A percentile compares a stretch with the other conserved stretches of the same genome.
Conservation (phyloP, 352 stramenopile genomes). For the Globisporangium barbulae region DNA sequence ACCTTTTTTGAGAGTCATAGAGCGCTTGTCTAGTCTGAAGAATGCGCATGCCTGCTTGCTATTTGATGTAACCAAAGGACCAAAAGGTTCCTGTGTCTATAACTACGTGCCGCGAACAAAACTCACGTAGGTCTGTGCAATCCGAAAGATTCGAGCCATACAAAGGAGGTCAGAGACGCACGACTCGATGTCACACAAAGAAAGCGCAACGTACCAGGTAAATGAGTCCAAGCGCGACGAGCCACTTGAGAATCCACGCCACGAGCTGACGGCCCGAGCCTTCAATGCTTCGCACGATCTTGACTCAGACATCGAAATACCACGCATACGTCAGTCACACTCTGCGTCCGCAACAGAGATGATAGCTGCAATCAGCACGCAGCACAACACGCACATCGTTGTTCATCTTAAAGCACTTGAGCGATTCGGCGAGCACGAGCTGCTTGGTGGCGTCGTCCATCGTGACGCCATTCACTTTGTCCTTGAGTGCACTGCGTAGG, state of each 20-base stretch:
- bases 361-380: too few relatives aligned
- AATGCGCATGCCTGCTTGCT: too few relatives aligned
- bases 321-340: neutral
- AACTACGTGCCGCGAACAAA: constrained; percentile 14
- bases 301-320: neutral
- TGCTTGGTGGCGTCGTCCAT: constrained; percentile 43
- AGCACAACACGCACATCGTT: constrained; percentile 39
- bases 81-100: neutral
- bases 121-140: constrained; percentile 15
- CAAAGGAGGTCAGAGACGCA: neutral
- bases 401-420: constrained; percentile 63
- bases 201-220: constrained; percentile 31
- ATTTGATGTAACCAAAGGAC: too few relatives aligned
- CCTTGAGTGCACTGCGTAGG: constrained; percentile 52
- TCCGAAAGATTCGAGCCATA: too few relatives aligned
- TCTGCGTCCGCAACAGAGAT: neutral
- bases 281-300: constrained; percentile 68
- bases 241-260: constrained; percentile 60
- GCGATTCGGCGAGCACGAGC: constrained; percentile 48
- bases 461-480: constrained; percentile 45
- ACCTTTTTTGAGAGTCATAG: neutral
- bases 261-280: constrained; percentile 40
- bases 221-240: constrained; percentile 46
- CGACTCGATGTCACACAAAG: neutral
- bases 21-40: too few relatives aligned